A percentile compares a stretch with the other conserved stretches of the same genome.
These are phyloP conservation scores for Debaryomyces prosopidis DNA, from an alignment of 805 yeast genomes.

Conservation along the genomic window DNA sequence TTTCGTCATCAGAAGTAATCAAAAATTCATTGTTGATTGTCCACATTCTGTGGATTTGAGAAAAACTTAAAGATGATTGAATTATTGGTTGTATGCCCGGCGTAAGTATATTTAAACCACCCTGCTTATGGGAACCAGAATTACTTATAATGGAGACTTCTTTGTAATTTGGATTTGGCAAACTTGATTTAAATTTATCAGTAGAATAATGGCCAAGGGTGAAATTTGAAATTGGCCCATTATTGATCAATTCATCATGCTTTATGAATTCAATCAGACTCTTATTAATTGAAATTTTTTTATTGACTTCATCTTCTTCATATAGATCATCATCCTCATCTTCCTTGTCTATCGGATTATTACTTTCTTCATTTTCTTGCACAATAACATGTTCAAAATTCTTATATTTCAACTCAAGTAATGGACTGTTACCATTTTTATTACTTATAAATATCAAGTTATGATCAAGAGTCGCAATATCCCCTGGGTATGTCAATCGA, in stretches of 20 bases:
- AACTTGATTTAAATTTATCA: constrained; percentile 56
- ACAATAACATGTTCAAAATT: constrained; percentile 5
- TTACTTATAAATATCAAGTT: constrained; percentile 60
- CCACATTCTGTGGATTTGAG: constrained; percentile 76
- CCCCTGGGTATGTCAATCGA: constrained; percentile 38
- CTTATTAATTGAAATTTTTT: constrained; percentile 11
- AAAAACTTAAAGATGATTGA: constrained; percentile 67
- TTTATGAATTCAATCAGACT: constrained; percentile 36
- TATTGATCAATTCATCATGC: constrained; percentile 57
- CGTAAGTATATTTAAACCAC: constrained; percentile 60
- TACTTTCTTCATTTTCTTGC: constrained; percentile 2
- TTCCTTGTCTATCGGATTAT: constrained; percentile 21
- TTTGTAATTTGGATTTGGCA: constrained; percentile 64
- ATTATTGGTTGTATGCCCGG: constrained; percentile 71
- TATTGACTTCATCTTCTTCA: constrained; percentile 35
- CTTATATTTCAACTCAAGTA: constrained; percentile 44
- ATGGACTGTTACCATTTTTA: constrained; percentile 56
- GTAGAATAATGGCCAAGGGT: constrained; percentile 62
- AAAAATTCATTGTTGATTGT: constrained; percentile 62
- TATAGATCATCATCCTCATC: constrained; percentile 49
- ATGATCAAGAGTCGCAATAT: constrained; percentile 40
- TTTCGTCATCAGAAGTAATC: constrained; percentile 68
- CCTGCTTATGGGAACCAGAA: constrained; percentile 59
- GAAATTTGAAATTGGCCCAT: constrained; percentile 74
- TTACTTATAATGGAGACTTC: constrained; percentile 71